Conservation (phyloP, 202 grass and related monocot genomes). For the Carex arenaria region DNA sequence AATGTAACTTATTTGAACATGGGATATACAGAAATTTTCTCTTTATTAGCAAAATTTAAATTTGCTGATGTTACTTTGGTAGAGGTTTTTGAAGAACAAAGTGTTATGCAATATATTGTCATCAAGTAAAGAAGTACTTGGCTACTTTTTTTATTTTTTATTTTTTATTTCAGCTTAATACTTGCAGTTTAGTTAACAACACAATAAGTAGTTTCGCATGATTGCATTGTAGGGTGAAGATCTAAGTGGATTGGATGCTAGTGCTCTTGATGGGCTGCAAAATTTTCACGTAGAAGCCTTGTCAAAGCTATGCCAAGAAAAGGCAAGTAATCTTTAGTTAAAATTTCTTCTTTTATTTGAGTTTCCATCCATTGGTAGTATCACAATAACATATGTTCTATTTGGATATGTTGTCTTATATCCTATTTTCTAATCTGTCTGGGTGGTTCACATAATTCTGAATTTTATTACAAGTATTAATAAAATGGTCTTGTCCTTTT, state of each 20-base stretch:
- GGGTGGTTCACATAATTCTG: neutral
- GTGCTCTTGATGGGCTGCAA: slow-evolving; percentile 72
- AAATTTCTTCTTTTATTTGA: neutral
- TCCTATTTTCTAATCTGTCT: neutral
- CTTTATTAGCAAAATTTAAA: neutral
- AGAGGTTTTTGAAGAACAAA: neutral
- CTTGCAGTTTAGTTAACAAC: neutral
- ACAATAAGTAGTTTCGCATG: neutral
- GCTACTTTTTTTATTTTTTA: neutral
- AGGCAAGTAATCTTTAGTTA: slow-evolving; percentile 37
- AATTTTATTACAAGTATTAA: neutral
- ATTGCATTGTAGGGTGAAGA: slow-evolving; percentile 63
- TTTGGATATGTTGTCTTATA: neutral
- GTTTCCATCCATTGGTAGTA: neutral
- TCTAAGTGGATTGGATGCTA: slow-evolving; percentile 62
- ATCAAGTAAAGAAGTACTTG: neutral
- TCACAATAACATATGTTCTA: neutral
- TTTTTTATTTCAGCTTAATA: neutral
- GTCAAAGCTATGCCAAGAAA: slow-evolving; percentile 90
- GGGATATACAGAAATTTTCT: neutral
- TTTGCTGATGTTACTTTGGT: neutral
- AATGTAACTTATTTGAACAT: neutral
- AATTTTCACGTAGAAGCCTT: slow-evolving; percentile 90
- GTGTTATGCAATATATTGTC: neutral
- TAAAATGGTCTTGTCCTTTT: neutral